These are phyloP conservation scores for Gremmenia infestans DNA, from an alignment of 2,329 filamentous ascomycete species.

Conservation along the genomic window DNA sequence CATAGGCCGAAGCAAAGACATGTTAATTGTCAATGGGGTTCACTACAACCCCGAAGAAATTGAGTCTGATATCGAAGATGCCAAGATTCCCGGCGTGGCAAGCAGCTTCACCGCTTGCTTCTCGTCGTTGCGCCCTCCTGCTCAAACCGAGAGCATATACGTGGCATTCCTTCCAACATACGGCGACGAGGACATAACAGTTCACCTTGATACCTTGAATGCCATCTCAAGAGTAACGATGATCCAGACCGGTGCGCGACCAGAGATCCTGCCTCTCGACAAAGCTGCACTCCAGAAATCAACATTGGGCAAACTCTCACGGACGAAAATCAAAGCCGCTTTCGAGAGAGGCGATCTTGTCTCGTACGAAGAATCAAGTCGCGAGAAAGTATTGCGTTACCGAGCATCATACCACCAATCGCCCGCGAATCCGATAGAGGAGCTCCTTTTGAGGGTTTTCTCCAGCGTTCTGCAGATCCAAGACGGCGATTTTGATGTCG, in stretches of 20 bases:
- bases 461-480: conserved; percentile 13
- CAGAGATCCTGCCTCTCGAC: conserved; percentile 29
- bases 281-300: conserved; percentile 29
- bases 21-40: conserved; percentile 43
- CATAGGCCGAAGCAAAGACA: conserved; percentile 37
- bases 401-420: background rate
- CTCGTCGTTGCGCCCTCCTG: conserved; percentile 25
- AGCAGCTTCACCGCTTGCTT: conserved; percentile 38
- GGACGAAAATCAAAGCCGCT: conserved; percentile 31
- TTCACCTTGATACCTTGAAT: conserved; percentile 21
- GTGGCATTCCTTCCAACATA: conserved; percentile 36
- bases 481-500: conserved; percentile 8
- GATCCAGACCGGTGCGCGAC: conserved; percentile 19
- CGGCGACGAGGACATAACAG: conserved; percentile 19
- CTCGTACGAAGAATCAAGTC: conserved; percentile 1
- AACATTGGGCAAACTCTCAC: conserved; percentile 37
- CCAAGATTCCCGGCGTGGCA: conserved; percentile 22
- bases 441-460: conserved; percentile 16
- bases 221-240: conserved; percentile 22
- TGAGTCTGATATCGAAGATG: conserved; percentile 36
- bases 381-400: background rate
- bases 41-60: conserved; percentile 37
- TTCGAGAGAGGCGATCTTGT: conserved; percentile 29
- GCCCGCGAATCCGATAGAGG: conserved; percentile 8
- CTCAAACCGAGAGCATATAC: conserved; percentile 36